Evolutionary conservation across 1,139 yeast genomes (phyloP).

Genomic region (Kodamaea sp.): DNA sequence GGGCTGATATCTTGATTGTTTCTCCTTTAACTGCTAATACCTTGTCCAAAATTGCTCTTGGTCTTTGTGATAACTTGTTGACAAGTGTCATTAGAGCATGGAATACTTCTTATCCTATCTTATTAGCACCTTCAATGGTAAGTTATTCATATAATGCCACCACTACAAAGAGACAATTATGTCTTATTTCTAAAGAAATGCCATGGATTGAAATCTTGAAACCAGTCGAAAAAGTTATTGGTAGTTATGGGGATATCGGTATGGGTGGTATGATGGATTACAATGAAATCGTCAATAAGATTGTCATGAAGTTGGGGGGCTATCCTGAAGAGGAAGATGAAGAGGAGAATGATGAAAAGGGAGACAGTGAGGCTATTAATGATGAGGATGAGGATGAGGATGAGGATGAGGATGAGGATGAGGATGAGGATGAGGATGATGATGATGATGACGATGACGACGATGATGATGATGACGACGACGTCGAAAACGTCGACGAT

Average conservation of each 20-base stretch:
- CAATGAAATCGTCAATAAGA: constrained; percentile 84
- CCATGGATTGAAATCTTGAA: constrained; percentile 85
- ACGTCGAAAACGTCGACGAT: constrained; percentile 39
- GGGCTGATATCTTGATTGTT: constrained; percentile 90
- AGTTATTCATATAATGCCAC: constrained; percentile 86
- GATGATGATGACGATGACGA: constrained; percentile 43
- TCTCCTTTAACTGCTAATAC: constrained; percentile 93
- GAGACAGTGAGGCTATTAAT: constrained; percentile 26
- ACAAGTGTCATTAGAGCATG: constrained; percentile 90
- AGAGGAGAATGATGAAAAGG: constrained; percentile 48
- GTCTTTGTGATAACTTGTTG: constrained; percentile 82
- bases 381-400: constrained; percentile 22
- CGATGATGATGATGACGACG: constrained; percentile 47
- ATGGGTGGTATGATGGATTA: constrained; percentile 93
- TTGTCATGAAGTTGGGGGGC: constrained; percentile 81
- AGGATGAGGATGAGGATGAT: constrained; percentile 35
- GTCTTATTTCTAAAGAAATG: constrained; percentile 77
- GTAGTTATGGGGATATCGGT: constrained; percentile 91
- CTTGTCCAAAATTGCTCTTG: constrained; percentile 82
- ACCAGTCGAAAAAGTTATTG: constrained; percentile 91
- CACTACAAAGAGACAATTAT: constrained; percentile 77
- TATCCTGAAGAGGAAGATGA: constrained; percentile 85
- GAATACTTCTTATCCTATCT: constrained; percentile 83
- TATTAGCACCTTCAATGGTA: constrained; percentile 93
- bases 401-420: constrained; percentile 45